Percentiles rank a stretch among this genome's conserved stretches.
Evolutionary conservation across 1,139 yeast species (phyloP).

Genomic region (Meyerozyma guilliermondii): DNA sequence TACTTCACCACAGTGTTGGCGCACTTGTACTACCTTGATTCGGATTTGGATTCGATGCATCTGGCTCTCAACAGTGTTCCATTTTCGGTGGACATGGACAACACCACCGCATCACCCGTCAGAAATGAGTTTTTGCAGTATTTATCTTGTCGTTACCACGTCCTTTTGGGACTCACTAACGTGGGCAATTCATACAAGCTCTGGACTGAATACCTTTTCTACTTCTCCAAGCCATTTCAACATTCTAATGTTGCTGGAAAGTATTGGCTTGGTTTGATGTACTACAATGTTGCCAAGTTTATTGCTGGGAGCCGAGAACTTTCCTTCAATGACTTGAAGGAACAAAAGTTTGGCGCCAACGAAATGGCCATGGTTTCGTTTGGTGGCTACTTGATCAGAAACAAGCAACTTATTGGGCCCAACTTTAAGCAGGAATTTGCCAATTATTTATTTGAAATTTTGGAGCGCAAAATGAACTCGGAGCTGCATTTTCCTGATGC

Average conservation of each 20-base stretch:
- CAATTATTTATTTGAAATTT: conserved; percentile 19
- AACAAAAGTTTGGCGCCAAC: conserved; percentile 23
- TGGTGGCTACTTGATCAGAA: conserved; percentile 26
- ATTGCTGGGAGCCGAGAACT: conserved; percentile 20
- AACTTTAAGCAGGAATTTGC: conserved; percentile 29
- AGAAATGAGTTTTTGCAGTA: conserved; percentile 26
- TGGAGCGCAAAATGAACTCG: conserved; percentile 17
- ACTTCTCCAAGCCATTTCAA: conserved; percentile 22
- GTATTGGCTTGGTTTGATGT: conserved; percentile 35
- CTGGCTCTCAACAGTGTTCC: conserved; percentile 11
- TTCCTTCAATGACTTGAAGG: conserved; percentile 14
- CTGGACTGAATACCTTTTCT: conserved; percentile 30
- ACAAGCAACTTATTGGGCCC: conserved; percentile 15
- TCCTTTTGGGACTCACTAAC: conserved; percentile 26
- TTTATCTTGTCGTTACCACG: conserved; percentile 33
- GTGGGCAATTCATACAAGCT: conserved; percentile 15
- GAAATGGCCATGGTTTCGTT: conserved; percentile 22
- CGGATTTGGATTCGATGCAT: conserved; percentile 20
- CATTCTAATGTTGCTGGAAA: conserved; percentile 35
- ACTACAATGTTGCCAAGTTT: conserved; percentile 19
- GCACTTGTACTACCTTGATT: conserved; percentile 31
- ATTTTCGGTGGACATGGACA: conserved; percentile 4
- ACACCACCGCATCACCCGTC: conserved; percentile 9
- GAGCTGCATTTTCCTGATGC: conserved; percentile 33
- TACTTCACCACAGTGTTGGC: conserved; percentile 32